phyloP scores from a whole-genome alignment of 1,284 basidiomycete genomes.

The Irpex lacteus region DNA sequence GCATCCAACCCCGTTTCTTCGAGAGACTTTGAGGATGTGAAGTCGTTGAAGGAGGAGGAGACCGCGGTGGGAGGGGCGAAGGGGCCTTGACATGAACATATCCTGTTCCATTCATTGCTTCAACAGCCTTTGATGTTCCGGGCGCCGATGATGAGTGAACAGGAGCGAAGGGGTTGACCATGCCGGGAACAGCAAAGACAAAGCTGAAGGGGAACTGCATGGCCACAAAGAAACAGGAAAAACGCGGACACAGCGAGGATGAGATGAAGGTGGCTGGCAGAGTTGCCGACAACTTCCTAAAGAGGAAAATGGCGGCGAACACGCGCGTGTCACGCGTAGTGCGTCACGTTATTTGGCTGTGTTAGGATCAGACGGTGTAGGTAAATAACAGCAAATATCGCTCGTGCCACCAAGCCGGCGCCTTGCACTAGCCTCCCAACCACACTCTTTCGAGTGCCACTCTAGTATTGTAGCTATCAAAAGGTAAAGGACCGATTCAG shows the following conservation, averaged over 20 bases:
- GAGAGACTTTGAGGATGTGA: conserved; percentile 35
- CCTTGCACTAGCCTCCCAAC: too few relatives aligned
- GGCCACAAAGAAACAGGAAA: neutral
- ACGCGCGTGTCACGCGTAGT: neutral
- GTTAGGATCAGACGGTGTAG: neutral
- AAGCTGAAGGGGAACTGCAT: conserved; percentile 71
- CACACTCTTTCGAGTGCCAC: too few relatives aligned
- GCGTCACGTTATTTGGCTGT: neutral
- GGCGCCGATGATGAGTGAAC: conserved; percentile 15
- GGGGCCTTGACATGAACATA: conserved; percentile 4
- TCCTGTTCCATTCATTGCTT: conserved; percentile 9
- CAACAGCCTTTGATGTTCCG: conserved; percentile 16
- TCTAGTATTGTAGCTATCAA: too few relatives aligned
- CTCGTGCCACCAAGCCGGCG: too few relatives aligned
- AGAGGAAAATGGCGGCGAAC: neutral
- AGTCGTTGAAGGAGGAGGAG: conserved; percentile 22
- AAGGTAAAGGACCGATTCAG: too few relatives aligned
- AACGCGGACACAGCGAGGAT: conserved; percentile 1
- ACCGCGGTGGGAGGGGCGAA: conserved; percentile 4
- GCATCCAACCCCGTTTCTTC: conserved; percentile 70
- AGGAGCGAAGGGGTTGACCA: conserved; percentile 60
- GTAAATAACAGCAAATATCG: neutral
- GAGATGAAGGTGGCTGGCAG: neutral
- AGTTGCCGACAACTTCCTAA: neutral
- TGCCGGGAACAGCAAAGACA: conserved; percentile 54